Conservation (phyloP, 768 basidiomycete genomes). For the Phaeotremella fagi region DNA sequence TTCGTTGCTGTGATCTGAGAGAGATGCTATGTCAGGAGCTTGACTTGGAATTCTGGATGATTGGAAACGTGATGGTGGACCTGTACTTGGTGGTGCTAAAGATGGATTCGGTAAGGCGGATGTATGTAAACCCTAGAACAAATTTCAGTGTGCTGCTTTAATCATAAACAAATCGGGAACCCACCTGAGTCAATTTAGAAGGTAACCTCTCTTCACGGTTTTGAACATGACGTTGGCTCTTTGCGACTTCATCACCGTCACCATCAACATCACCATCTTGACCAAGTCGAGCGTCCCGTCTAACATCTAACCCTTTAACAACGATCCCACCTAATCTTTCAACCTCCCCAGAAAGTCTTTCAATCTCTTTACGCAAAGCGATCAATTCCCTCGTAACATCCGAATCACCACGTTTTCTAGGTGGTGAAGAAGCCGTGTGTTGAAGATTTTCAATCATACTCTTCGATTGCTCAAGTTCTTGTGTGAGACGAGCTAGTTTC, state of each 20-base stretch:
- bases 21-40: constrained; percentile 13
- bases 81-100: constrained; percentile 22
- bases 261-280: constrained; percentile 57
- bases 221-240: constrained; percentile 44
- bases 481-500: constrained; percentile 71
- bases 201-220: constrained; percentile 11
- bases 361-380: constrained; percentile 67
- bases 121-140: constrained; percentile 20
- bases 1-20: constrained; percentile 15
- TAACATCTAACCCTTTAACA: constrained; percentile 75
- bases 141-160: neutral
- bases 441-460: constrained; percentile 55
- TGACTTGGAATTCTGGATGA: constrained; percentile 4
- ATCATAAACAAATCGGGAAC: neutral
- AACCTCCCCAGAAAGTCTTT: constrained; percentile 76
- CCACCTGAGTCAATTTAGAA: constrained; percentile 26
- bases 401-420: neutral
- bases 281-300: constrained; percentile 55
- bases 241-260: constrained; percentile 63
- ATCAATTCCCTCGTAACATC: constrained; percentile 50
- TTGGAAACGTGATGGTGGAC: constrained; percentile 15
- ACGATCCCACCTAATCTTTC: constrained; percentile 80
- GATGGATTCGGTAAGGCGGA: constrained; percentile 20
- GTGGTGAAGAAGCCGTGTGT: neutral
- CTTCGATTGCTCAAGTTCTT: constrained; percentile 68